These are phyloP conservation scores for Conticribra weissflogii DNA, from an alignment of 108 stramenopile species.

Conservation along the genomic window DNA sequence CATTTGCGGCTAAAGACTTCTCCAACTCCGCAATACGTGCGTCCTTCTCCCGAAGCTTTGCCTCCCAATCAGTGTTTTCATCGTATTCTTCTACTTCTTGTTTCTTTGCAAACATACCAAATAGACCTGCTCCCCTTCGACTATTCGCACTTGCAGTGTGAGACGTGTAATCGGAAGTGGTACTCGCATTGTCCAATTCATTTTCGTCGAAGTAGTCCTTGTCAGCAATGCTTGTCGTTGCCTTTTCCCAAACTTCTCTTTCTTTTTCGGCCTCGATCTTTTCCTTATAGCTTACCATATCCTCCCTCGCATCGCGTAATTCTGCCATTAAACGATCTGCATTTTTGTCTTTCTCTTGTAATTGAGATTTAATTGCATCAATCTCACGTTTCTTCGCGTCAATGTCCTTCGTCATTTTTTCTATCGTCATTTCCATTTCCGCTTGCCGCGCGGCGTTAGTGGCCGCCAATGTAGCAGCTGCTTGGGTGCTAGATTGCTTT, in stretches of 20 bases:
- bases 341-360: conserved; percentile 23
- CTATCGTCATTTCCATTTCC: conserved; percentile 50
- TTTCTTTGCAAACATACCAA: conserved; percentile 23
- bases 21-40: conserved; percentile 33
- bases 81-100: conserved; percentile 8
- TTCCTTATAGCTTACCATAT: conserved; percentile 37
- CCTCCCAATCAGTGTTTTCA: conserved; percentile 28
- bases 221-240: conserved; percentile 31
- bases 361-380: conserved; percentile 42
- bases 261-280: conserved; percentile 25
- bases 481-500: conserved; percentile 39
- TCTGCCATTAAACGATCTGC: conserved; percentile 14
- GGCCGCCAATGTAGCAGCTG: conserved; percentile 45
- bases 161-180: conserved; percentile 6
- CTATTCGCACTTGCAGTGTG: conserved; percentile 5
- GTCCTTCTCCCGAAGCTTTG: conserved; percentile 35
- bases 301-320: conserved; percentile 30
- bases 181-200: conserved; percentile 3
- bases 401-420: conserved; percentile 48
- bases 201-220: conserved; percentile 44
- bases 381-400: conserved; percentile 42
- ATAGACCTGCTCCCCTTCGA: conserved; percentile 11
- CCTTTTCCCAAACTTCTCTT: conserved; percentile 22
- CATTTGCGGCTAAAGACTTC: conserved; percentile 34
- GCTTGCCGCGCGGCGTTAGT: conserved; percentile 50